phyloP scores from a whole-genome alignment of 2,329 filamentous ascomycete genomes.

The Aspergillus sp. region DNA sequence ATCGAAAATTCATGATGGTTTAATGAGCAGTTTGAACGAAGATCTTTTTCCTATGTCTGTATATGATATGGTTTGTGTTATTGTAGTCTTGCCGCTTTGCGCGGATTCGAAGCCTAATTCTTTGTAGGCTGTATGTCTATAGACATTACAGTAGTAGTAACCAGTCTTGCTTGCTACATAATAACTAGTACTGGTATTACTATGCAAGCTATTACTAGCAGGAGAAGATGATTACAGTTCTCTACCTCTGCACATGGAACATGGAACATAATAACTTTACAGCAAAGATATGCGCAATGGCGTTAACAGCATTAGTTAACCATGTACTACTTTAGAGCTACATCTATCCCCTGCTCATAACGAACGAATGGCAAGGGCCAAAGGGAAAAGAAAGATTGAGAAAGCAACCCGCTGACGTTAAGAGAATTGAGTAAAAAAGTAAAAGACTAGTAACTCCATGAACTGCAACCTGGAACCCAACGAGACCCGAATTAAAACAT shows the following conservation, averaged over 20 bases:
- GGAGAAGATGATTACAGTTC: too few relatives aligned
- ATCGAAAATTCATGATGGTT: constrained; percentile 28
- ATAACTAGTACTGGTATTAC: too few relatives aligned
- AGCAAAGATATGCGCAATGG: neutral
- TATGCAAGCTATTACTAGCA: too few relatives aligned
- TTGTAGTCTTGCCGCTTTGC: too few relatives aligned
- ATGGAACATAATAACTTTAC: too few relatives aligned
- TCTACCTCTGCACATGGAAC: too few relatives aligned
- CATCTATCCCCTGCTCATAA: constrained; percentile 3
- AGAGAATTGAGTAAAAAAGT: neutral
- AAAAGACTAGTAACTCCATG: constrained; percentile 26
- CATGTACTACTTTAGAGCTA: constrained; percentile 5
- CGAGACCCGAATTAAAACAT: constrained; percentile 8
- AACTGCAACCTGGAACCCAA: constrained; percentile 15
- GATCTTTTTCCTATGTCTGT: neutral
- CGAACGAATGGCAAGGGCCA: constrained; percentile 7
- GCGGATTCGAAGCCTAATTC: too few relatives aligned
- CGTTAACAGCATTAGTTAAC: neutral
- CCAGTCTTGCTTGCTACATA: too few relatives aligned
- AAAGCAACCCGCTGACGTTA: constrained; percentile 17
- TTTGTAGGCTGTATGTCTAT: too few relatives aligned
- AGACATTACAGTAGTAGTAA: too few relatives aligned
- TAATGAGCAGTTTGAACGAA: constrained; percentile 23
- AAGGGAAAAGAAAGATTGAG: neutral
- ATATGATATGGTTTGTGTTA: neutral